Evolutionary conservation across 1,139 yeast species (phyloP), one percentile per base, ranked within the genome.

Genomic region (Waltiozyma sp.): DNA sequence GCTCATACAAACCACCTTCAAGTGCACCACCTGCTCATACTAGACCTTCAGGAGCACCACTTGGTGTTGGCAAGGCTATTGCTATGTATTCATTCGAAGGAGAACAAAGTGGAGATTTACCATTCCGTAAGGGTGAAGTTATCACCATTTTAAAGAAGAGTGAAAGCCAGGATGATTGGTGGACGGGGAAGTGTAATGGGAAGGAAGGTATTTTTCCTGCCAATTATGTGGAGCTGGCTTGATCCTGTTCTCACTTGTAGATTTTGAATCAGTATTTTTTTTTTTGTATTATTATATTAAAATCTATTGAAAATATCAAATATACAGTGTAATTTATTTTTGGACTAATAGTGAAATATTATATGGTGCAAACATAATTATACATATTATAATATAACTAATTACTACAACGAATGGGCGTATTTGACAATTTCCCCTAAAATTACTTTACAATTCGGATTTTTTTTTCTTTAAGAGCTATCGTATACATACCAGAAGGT

Each of bases 131-230:
- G 67, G 98, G 98, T 45, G 98, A 91, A 62, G 85, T 86, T n/a
- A 85, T 91, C 55, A 83, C 86, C 38, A 83, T 91, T 51, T 67
- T 85, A 42, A 86, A 88, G 62, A 86, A 83, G 61, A 77, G 94
- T 14, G 88, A 83, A 15, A 82, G 95, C 13, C 76, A 79, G 41
- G 95, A 91, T 60, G 98, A 91, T 60, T 91, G 98, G 98, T 91
- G 98, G 98, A 88, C 96, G 0, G 98, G 98, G 18, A 77, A 83
- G 58, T 70, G 79, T 47, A 84, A 83, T 54, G 93, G 94, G 6
- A 65, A 64, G 45, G 84, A 86, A 50, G 98, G 98, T 41, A 88
- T 89, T 23, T 91, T 91, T 72, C 98, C 98, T 10, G 98, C 98
- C 2, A 91, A 91, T 60, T 91, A 91, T 58, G 96, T 91, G 38